A percentile compares a stretch with the other conserved stretches of the same genome.
These are phyloP conservation scores for Epichloe uncinata DNA, from an alignment of 2,329 filamentous ascomycete genomes.

Conservation along the genomic window DNA sequence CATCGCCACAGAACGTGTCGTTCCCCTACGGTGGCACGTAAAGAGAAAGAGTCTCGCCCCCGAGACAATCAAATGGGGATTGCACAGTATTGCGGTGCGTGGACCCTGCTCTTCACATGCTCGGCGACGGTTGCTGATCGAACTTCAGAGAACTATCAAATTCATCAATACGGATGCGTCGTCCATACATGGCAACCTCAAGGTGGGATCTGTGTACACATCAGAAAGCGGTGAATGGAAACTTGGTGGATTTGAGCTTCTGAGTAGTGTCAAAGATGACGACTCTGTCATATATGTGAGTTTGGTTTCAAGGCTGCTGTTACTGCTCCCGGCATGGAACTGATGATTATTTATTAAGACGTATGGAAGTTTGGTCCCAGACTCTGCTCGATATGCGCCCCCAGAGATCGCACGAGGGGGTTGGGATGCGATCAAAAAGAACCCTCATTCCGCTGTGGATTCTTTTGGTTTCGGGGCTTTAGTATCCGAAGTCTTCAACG, in stretches of 20 bases:
- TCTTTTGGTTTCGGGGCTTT: constrained; percentile 76
- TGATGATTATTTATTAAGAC: constrained; percentile 35
- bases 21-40: constrained; percentile 79
- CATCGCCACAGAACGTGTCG: constrained; percentile 83
- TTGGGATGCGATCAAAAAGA: constrained; percentile 86
- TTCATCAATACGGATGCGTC: constrained; percentile 92
- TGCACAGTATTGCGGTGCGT: constrained; percentile 69
- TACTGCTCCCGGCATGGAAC: not conserved
- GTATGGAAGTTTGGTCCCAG: constrained; percentile 77
- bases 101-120: too few species aligned
- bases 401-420: constrained; percentile 81
- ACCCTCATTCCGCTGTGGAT: constrained; percentile 70
- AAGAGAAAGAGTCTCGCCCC: constrained; percentile 80
- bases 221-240: constrained; percentile 98
- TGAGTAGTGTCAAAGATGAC: constrained; percentile 93
- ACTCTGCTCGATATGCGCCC: constrained; percentile 70
- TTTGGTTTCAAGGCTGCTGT: not conserved
- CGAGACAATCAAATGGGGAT: constrained; percentile 93
- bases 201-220: constrained; percentile 78
- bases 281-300: constrained; percentile 77
- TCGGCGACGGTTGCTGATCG: constrained; percentile 10
- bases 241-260: constrained; percentile 79
- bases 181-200: constrained; percentile 80
- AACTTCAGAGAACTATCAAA: constrained; percentile 66
- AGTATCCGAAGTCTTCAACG: constrained; percentile 86